Percentiles rank a stretch among this genome's conserved stretches.
Conservation (phyloP, 75 land plant species). For the Azolla pinnata region DNA sequence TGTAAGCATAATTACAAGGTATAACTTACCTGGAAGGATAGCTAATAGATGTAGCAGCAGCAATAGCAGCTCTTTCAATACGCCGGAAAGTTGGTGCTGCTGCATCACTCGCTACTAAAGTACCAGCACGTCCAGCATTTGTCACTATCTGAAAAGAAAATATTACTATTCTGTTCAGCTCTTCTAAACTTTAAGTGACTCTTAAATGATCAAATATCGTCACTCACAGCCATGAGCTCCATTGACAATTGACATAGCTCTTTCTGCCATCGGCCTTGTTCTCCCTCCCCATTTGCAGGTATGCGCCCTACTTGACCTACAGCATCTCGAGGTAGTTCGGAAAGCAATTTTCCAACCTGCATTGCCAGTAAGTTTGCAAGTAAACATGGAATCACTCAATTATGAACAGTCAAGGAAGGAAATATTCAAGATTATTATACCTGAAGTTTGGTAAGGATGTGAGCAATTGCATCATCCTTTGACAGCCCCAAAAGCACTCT, state of each 20-base stretch:
- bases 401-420: neutral
- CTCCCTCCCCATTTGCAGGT: conserved; percentile 40
- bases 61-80: conserved; percentile 97
- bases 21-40: conserved; percentile 68
- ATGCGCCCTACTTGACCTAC: conserved; percentile 46
- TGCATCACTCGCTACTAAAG: conserved; percentile 92
- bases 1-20: neutral
- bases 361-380: neutral
- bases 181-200: neutral
- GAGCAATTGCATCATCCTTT: conserved; percentile 93
- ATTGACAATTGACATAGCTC: conserved; percentile 83
- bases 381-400: no score
- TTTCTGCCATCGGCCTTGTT: conserved; percentile 87
- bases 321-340: conserved; percentile 84
- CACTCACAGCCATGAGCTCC: conserved; percentile 92
- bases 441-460: conserved; percentile 96
- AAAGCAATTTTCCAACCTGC: conserved; percentile 95
- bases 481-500: conserved; percentile 94
- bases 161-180: neutral
- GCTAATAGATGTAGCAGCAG: conserved; percentile 95
- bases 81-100: conserved; percentile 95
- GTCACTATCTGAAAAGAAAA: conserved; percentile 61
- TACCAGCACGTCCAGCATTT: conserved; percentile 92
- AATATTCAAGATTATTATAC: conserved; percentile 16
- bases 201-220: neutral